Percentiles rank a stretch among this genome's conserved stretches.
phyloP scores from a whole-genome alignment of 805 yeast species.

The Candida nanaspora region DNA sequence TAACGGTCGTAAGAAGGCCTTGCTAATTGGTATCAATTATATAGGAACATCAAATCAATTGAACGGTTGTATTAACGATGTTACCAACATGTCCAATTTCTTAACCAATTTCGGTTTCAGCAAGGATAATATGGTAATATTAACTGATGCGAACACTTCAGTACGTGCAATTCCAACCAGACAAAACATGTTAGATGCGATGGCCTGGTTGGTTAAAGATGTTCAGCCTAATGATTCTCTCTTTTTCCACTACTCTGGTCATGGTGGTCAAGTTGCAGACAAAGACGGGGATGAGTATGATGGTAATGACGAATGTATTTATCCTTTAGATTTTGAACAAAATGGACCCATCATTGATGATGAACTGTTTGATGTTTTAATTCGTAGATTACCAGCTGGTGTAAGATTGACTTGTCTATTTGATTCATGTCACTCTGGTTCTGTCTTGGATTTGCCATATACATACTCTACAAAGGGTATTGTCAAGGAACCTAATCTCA shows the following conservation, averaged over 20 bases:
- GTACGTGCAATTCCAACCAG: slow-evolving; percentile 48
- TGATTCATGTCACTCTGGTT: slow-evolving; percentile 76
- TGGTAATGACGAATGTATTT: slow-evolving; percentile 65
- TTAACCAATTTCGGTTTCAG: slow-evolving; percentile 37
- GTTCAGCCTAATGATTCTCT: slow-evolving; percentile 71
- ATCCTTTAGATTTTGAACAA: slow-evolving; percentile 61
- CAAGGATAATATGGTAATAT: slow-evolving; percentile 43
- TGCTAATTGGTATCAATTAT: slow-evolving; percentile 47
- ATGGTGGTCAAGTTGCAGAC: slow-evolving; percentile 65
- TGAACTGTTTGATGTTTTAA: slow-evolving; percentile 55
- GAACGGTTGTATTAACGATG: slow-evolving; percentile 72
- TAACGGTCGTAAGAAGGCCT: slow-evolving; percentile 62
- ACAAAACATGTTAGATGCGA: slow-evolving; percentile 59
- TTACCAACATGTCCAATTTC: slow-evolving; percentile 36
- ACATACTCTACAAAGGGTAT: slow-evolving; percentile 70
- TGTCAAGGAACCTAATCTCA: slow-evolving; percentile 62
- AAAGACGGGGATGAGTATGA: slow-evolving; percentile 68
- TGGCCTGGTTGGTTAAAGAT: slow-evolving; percentile 64
- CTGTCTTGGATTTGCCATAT: slow-evolving; percentile 67
- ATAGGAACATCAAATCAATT: slow-evolving; percentile 49
- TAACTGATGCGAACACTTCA: slow-evolving; percentile 43
- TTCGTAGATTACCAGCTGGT: slow-evolving; percentile 55
- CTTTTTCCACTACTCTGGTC: slow-evolving; percentile 73
- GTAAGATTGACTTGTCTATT: slow-evolving; percentile 65
- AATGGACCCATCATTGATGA: slow-evolving; percentile 48